These are phyloP conservation scores for Phialocephala sp. DNA, from an alignment of 2,329 filamentous ascomycete species.

Conservation along the genomic window DNA sequence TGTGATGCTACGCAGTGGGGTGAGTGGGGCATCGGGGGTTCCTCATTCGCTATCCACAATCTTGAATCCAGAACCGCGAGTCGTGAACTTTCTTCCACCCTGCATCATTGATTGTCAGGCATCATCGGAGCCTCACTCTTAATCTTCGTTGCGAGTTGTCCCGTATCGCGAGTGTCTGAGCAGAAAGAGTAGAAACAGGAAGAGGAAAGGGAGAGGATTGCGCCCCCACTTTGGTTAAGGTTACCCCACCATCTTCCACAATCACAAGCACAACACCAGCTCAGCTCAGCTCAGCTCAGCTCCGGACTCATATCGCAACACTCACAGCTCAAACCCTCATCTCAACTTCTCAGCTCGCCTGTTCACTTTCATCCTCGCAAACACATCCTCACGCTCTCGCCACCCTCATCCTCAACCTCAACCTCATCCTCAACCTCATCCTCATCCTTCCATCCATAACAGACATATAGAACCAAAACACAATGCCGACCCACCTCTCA, in stretches of 20 bases:
- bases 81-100: not conserved
- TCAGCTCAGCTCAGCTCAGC: no score
- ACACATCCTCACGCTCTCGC: no score
- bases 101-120: not conserved
- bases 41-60: not conserved
- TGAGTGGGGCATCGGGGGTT: not conserved
- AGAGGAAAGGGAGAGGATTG: not conserved
- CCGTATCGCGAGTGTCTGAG: no score
- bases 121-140: not conserved
- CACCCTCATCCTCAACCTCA: no score
- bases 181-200: not conserved
- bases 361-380: no score
- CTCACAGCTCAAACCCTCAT: no score
- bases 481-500: constrained; percentile 17
- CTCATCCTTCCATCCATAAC: not conserved
- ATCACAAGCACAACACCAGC: no score
- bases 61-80: not conserved
- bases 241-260: not conserved
- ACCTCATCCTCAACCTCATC: not conserved
- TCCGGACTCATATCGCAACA: no score
- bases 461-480: not conserved
- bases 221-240: not conserved
- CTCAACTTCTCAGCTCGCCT: not conserved
- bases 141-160: not conserved
- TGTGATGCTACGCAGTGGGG: not conserved